phyloP scores from a whole-genome alignment of 257 asterid genomes.

The Orobanche coerulescens region DNA sequence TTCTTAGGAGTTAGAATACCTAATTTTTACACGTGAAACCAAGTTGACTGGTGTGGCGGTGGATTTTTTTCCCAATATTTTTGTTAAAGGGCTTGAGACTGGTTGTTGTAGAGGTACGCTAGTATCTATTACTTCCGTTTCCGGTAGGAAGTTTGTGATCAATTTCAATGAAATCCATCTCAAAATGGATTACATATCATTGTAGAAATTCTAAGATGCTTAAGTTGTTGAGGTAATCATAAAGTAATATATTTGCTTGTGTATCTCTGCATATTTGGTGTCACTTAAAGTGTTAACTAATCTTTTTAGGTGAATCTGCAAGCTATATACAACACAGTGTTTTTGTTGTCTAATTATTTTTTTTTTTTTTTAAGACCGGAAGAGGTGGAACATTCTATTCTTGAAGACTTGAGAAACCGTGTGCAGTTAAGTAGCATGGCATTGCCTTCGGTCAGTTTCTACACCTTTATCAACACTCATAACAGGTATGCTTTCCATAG shows the following conservation, averaged over 20 bases:
- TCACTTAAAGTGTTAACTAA: neutral
- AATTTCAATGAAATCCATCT: too few relatives aligned
- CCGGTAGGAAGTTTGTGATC: too few relatives aligned
- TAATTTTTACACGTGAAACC: neutral
- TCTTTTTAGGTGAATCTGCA: conserved; percentile 14
- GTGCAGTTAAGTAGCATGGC: conserved; percentile 73
- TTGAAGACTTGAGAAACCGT: conserved; percentile 91
- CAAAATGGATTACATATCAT: neutral
- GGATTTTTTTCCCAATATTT: too few relatives aligned
- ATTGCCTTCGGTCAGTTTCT: conserved; percentile 90
- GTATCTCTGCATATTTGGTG: neutral
- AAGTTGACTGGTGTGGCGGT: too few relatives aligned
- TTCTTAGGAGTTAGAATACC: neutral
- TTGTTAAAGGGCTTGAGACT: too few relatives aligned
- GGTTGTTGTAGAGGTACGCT: too few relatives aligned
- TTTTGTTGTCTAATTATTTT: conserved; percentile 2
- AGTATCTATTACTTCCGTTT: too few relatives aligned
- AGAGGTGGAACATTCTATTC: conserved; percentile 88
- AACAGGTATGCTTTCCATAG: conserved; percentile 48
- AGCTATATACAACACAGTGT: neutral
- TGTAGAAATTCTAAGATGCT: neutral
- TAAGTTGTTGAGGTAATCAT: too few relatives aligned
- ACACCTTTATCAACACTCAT: conserved; percentile 88
- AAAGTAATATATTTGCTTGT: neutral
- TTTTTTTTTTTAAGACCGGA: conserved; percentile 43